These are phyloP conservation scores for Leucocoprinus sp. DNA, from an alignment of 768 basidiomycete genomes.

Conservation along the genomic window DNA sequence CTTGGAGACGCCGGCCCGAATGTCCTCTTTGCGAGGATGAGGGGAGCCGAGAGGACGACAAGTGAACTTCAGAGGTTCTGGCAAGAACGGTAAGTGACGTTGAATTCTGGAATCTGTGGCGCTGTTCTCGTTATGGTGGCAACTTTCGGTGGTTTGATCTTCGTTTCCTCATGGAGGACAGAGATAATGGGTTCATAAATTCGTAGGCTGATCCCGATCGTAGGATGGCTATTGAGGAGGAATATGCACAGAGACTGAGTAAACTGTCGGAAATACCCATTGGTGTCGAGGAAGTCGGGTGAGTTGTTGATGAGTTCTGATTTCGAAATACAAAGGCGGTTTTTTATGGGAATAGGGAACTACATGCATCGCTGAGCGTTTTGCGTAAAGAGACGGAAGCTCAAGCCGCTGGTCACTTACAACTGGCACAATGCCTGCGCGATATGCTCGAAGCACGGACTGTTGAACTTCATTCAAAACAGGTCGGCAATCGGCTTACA, in stretches of 20 bases:
- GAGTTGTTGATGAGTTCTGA: constrained; percentile 17
- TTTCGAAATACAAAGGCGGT: neutral
- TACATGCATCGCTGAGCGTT: constrained; percentile 73
- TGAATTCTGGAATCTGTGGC: too few species aligned
- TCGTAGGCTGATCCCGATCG: constrained; percentile 6
- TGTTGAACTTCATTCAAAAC: constrained; percentile 50
- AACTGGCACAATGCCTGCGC: constrained; percentile 66
- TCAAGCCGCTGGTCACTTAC: constrained; percentile 62
- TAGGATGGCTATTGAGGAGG: constrained; percentile 87
- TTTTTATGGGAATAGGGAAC: constrained; percentile 43
- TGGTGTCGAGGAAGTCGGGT: constrained; percentile 93
- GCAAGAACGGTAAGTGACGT: constrained; percentile 77
- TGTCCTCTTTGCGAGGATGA: constrained; percentile 81
- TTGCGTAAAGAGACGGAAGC: constrained; percentile 77
- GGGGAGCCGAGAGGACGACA: constrained; percentile 75
- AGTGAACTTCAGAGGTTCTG: constrained; percentile 86
- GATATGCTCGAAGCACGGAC: constrained; percentile 62
- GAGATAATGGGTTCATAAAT: neutral
- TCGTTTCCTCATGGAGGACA: neutral
- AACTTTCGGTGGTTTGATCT: neutral
- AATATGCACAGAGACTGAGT: constrained; percentile 76
- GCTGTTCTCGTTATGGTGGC: neutral
- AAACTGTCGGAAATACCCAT: constrained; percentile 71
- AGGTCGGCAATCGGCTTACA: constrained; percentile 60
- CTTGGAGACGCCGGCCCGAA: constrained; percentile 78